phyloP scores from a whole-genome alignment of 108 stramenopile species.

The Schizochytrium sp. region DNA sequence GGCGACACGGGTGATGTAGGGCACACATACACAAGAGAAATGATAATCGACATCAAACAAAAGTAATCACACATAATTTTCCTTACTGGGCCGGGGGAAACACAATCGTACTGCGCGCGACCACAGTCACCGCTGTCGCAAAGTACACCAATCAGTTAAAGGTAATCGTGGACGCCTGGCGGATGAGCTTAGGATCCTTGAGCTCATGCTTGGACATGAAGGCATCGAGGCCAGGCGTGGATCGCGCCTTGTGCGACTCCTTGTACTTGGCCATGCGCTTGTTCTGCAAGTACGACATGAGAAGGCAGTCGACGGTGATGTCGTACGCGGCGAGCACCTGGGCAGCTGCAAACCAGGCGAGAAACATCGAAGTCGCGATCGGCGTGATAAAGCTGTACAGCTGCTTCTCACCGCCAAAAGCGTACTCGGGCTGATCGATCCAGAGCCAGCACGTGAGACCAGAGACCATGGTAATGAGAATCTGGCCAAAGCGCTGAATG shows the following conservation, averaged over 20 bases:
- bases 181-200: not conserved
- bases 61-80: no score
- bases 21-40: no score
- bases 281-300: not conserved
- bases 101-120: no score
- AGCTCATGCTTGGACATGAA: not conserved
- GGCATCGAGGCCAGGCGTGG: not conserved
- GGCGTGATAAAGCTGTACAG: not conserved
- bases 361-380: not conserved
- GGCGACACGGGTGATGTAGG: no score
- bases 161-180: not conserved
- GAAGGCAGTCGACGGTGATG: not conserved
- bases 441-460: conserved; percentile 10
- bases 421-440: not conserved
- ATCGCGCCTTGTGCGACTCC: not conserved
- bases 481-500: conserved; percentile 14
- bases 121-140: no score
- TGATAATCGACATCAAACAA: no score
- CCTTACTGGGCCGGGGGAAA: no score
- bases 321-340: not conserved
- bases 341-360: not conserved
- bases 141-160: not conserved
- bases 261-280: not conserved
- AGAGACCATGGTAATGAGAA: not conserved
- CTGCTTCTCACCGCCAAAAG: not conserved